Percentiles rank a stretch among this genome's conserved stretches.
These are phyloP conservation scores for Penicillium sp. DNA, from an alignment of 2,329 filamentous ascomycete species.

Conservation along the genomic window DNA sequence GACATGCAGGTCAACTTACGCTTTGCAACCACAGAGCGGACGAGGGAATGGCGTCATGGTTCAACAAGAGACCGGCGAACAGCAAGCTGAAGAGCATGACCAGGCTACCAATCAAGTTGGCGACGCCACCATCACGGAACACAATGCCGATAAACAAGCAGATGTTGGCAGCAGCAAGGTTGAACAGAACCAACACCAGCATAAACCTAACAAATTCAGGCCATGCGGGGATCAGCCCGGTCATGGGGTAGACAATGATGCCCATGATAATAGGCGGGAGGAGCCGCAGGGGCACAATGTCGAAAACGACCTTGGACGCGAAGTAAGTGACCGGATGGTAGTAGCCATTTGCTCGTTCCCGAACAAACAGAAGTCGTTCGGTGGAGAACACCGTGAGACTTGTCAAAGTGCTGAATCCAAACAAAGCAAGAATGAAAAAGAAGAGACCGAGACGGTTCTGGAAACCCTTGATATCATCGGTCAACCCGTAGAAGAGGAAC, in stretches of 20 bases:
- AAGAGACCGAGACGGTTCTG: slow-evolving; percentile 96
- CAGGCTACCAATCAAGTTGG: slow-evolving; percentile 88
- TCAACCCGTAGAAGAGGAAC: slow-evolving; percentile 93
- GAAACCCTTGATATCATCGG: slow-evolving; percentile 94
- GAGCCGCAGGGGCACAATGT: slow-evolving; percentile 90
- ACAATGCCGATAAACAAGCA: slow-evolving; percentile 96
- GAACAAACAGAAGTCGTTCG: slow-evolving; percentile 85
- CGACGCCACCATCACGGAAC: slow-evolving; percentile 86
- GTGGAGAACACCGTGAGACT: slow-evolving; percentile 90
- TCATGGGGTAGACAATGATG: slow-evolving; percentile 97
- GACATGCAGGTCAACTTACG: slow-evolving; percentile 46
- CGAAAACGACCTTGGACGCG: slow-evolving; percentile 93
- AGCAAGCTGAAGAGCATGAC: slow-evolving; percentile 97
- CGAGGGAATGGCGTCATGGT: slow-evolving; percentile 87
- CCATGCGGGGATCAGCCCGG: slow-evolving; percentile 79
- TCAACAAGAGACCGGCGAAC: slow-evolving; percentile 90
- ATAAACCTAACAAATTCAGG: slow-evolving; percentile 89
- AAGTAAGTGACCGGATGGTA: slow-evolving; percentile 95
- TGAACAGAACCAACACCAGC: slow-evolving; percentile 90
- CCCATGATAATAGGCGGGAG: slow-evolving; percentile 95
- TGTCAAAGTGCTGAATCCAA: slow-evolving; percentile 94
- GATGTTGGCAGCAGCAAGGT: slow-evolving; percentile 87
- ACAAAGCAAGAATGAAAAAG: slow-evolving; percentile 93
- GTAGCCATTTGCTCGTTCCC: slow-evolving; percentile 94
- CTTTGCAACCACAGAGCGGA: slow-evolving; percentile 87